Evolutionary conservation across 495 filamentous ascomycete species (phyloP).

Genomic region (Barbatosphaeria neglecta): DNA sequence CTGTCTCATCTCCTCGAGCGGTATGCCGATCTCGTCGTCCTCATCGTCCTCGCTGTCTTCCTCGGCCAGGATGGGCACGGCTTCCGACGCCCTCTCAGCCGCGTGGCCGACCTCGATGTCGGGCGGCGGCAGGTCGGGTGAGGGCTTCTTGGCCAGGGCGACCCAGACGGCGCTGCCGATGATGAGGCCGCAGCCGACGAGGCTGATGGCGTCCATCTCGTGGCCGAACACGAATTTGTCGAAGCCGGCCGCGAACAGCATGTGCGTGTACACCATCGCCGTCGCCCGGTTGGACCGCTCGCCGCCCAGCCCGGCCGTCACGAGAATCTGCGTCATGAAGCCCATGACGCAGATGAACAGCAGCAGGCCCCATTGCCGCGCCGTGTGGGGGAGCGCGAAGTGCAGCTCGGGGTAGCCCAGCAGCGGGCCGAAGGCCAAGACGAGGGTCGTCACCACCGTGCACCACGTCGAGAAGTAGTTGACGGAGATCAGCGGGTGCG

Average conservation of each 20-base stretch:
- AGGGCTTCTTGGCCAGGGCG: conserved; percentile 40
- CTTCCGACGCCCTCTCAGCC: neutral
- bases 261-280: conserved; percentile 84
- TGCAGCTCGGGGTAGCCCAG: conserved; percentile 40
- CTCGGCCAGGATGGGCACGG: conserved; percentile 7
- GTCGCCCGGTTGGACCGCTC: conserved; percentile 61
- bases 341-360: conserved; percentile 61
- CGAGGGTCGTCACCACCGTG: conserved; percentile 51
- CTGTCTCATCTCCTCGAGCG: neutral
- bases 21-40: conserved; percentile 1
- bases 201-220: conserved; percentile 51
- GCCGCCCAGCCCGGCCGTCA: conserved; percentile 68
- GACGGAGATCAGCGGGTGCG: conserved; percentile 75
- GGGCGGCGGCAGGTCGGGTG: conserved; percentile 1
- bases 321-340: conserved; percentile 75
- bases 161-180: conserved; percentile 73
- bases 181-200: conserved; percentile 68
- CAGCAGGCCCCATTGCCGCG: conserved; percentile 60
- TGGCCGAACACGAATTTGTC: conserved; percentile 70
- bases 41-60: conserved; percentile 3
- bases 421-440: conserved; percentile 38
- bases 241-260: conserved; percentile 80
- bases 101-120: conserved; percentile 3
- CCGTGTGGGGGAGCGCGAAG: conserved; percentile 50
- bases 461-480: conserved; percentile 73